Percentiles rank a stretch among this genome's conserved stretches.
phyloP scores from a whole-genome alignment of 164 flowering plant genomes.

The Euptelea pleiosperma region DNA sequence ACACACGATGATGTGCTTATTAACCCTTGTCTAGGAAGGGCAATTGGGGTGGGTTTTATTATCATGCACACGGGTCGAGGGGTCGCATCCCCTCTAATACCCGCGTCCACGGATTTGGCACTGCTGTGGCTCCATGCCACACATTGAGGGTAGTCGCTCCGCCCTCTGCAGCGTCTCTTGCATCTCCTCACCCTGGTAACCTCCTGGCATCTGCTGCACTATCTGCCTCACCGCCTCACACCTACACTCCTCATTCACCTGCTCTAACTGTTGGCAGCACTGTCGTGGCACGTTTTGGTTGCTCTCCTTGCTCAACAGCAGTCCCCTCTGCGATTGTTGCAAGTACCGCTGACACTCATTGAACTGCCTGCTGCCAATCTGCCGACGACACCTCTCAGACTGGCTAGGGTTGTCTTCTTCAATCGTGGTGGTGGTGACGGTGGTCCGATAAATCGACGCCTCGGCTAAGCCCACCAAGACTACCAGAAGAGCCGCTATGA shows the following conservation, averaged over 20 bases:
- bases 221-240: background rate
- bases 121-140: background rate
- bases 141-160: background rate
- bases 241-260: background rate
- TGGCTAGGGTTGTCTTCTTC: background rate
- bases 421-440: background rate
- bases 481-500: background rate
- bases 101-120: background rate
- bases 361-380: background rate
- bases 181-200: background rate
- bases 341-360: background rate
- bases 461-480: background rate
- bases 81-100: too few relatives aligned
- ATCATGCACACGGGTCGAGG: too few relatives aligned
- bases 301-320: background rate
- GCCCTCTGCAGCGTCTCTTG: background rate
- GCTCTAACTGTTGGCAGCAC: background rate
- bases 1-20: too few relatives aligned
- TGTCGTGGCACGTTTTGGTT: background rate
- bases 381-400: background rate
- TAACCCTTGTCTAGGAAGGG: too few relatives aligned
- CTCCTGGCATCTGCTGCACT: background rate
- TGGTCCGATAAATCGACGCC: background rate
- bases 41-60: too few relatives aligned
- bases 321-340: background rate